Conservation (phyloP, 805 yeast species). For the Candida chilensis region DNA sequence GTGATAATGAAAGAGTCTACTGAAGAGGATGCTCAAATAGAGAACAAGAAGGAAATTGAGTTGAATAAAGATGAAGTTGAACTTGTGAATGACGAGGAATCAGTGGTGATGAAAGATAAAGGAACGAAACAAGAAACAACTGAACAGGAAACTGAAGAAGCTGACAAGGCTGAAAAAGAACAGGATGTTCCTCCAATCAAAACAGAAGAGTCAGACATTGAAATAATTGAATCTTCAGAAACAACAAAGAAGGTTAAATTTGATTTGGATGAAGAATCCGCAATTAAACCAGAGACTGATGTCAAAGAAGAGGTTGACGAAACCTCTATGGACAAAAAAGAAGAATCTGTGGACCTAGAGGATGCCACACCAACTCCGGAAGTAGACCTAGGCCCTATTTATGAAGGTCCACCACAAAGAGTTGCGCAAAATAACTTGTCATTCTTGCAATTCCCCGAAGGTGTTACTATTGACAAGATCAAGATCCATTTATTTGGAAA, state of each 20-base stretch:
- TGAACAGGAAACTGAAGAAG: slow-evolving; percentile 2
- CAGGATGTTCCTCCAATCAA: slow-evolving; percentile 1
- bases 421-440: slow-evolving; percentile 47
- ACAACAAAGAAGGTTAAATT: background rate
- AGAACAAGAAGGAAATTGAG: slow-evolving; percentile 3
- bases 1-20: too few species aligned
- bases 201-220: slow-evolving; percentile 3
- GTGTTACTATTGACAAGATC: slow-evolving; percentile 16
- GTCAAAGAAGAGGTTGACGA: slow-evolving; percentile 3
- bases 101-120: slow-evolving; percentile 3
- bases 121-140: slow-evolving; percentile 2
- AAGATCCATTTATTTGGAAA: slow-evolving; percentile 46
- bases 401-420: slow-evolving; percentile 64
- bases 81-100: slow-evolving; percentile 1
- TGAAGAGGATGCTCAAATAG: slow-evolving; percentile 6
- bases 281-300: slow-evolving; percentile 2
- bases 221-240: background rate
- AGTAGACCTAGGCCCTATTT: slow-evolving; percentile 10
- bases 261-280: background rate
- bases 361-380: slow-evolving; percentile 2
- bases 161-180: slow-evolving; percentile 2
- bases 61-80: slow-evolving; percentile 3
- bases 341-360: background rate
- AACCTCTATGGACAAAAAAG: slow-evolving; percentile 3
- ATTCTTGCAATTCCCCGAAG: slow-evolving; percentile 38